Evolutionary conservation across 169 alveolate genomes (phyloP).

Genomic region (Eimeria zaria): DNA sequence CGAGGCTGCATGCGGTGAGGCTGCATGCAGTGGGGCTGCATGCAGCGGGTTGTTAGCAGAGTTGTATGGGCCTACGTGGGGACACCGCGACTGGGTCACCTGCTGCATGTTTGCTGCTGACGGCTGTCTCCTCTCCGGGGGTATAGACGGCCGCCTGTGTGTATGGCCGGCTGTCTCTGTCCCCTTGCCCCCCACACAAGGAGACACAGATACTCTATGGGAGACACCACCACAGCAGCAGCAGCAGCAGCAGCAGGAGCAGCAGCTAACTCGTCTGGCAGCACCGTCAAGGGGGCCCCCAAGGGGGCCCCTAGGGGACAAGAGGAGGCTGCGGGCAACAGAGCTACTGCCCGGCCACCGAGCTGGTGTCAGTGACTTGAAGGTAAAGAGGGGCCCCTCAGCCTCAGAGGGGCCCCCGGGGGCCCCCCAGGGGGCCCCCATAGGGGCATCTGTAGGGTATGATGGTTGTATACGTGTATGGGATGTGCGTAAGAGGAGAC

Average conservation of each 20-base stretch:
- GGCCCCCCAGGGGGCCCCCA: constrained; percentile 26
- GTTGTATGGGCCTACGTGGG: constrained; percentile 11
- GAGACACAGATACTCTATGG: background rate
- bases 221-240: background rate
- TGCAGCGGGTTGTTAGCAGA: no score
- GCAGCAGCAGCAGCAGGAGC: constrained; percentile 24
- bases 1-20: no score
- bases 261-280: no score
- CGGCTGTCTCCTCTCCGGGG: constrained; percentile 78
- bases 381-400: no score
- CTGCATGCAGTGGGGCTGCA: background rate
- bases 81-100: constrained; percentile 84
- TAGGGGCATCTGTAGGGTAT: constrained; percentile 59
- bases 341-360: constrained; percentile 36
- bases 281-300: constrained; percentile 37
- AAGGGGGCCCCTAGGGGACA: constrained; percentile 38
- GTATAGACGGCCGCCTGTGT: constrained; percentile 81
- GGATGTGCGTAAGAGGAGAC: background rate
- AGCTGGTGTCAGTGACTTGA: constrained; percentile 39
- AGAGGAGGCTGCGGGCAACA: background rate
- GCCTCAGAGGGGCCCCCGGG: no score
- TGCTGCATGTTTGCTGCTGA: constrained; percentile 61
- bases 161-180: constrained; percentile 20
- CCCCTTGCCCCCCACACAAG: background rate
- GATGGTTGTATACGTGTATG: constrained; percentile 77